These are phyloP conservation scores for Heterobasidion annosum DNA, from an alignment of 1,284 basidiomycete species.

Conservation along the genomic window DNA sequence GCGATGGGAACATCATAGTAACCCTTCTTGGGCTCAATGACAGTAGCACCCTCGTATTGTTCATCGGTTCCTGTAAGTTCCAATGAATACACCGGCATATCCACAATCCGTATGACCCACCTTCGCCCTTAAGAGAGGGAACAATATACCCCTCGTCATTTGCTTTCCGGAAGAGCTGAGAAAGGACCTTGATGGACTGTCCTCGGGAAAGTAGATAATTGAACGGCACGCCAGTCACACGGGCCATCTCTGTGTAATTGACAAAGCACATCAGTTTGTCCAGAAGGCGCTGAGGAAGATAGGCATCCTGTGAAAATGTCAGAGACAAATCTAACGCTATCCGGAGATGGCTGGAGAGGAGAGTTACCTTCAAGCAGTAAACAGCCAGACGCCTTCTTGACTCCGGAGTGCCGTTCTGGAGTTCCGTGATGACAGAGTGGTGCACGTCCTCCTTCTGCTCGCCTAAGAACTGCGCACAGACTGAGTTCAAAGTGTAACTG, in stretches of 20 bases:
- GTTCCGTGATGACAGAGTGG: constrained; percentile 91
- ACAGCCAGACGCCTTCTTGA: constrained; percentile 85
- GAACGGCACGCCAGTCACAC: constrained; percentile 97
- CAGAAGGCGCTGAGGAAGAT: constrained; percentile 86
- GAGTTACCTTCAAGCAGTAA: constrained; percentile 84
- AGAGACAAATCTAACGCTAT: not conserved
- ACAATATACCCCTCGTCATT: constrained; percentile 84
- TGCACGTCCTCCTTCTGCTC: constrained; percentile 98
- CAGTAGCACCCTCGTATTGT: constrained; percentile 94
- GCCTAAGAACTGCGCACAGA: constrained; percentile 91
- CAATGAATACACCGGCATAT: not conserved
- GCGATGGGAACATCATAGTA: constrained; percentile 94
- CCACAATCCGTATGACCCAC: constrained; percentile 22
- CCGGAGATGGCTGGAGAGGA: not conserved
- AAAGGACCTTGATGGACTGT: constrained; percentile 94
- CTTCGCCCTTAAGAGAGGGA: constrained; percentile 78
- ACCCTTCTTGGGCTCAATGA: constrained; percentile 90
- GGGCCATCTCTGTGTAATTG: constrained; percentile 93
- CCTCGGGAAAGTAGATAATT: constrained; percentile 87
- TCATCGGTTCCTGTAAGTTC: constrained; percentile 67
- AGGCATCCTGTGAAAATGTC: constrained; percentile 67
- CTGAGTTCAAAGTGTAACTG: constrained; percentile 92
- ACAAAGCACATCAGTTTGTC: constrained; percentile 98
- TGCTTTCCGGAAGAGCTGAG: constrained; percentile 86
- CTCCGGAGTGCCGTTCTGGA: constrained; percentile 92